Base-by-base conservation (phyloP, 106 monocot genomes). In the Dendrobium nobile region DNA sequence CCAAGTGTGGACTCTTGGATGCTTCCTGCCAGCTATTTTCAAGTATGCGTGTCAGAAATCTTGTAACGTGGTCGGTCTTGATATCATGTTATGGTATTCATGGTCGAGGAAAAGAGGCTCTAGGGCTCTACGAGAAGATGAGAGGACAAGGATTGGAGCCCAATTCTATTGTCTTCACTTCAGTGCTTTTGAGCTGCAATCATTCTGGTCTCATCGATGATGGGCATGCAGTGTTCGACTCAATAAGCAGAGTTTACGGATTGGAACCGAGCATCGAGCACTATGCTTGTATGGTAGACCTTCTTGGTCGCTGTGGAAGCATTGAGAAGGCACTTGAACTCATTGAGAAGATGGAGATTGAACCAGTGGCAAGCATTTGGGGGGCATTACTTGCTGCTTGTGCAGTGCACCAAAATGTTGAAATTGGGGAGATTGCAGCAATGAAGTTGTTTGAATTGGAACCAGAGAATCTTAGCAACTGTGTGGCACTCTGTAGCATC, bases 221-320 rank as follows among this genome's bases (percentile, higher is more conserved):
- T 11, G 90, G 91, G 3, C 77, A 33, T 18, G 40, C 8, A 13
- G 26, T 88, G 31, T 89, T 91, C 33, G 48, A 81, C 11, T 89
- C 87, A 3, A 91, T 93, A 77, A 58, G 22, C 7, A 41, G 22
- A 20, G 79, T 33, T 17, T 83, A 87, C 28, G 83, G 79, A 0
- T 41, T 89, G 27, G 40, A 70, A 13, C 93, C 91, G 0, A 28
- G 81, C 61, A 75, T 81, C 4, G 87, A 89, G 85, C 90, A 91
- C 72, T 91, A 87, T 73, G 88, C 89, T 58, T 92, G 90, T 45
- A 88, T 90, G 84, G 90, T 90, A 40, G 90, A 90, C 42, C 87
- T 95, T 44, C 79, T 92, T 1, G 80, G 87, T 9, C 92, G 91
- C 31, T 42, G 44, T 40, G 88, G 90, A 44, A 64, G 47, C 3